These are phyloP conservation scores for Rhodotorula sp. DNA, from an alignment of 1,284 basidiomycete genomes.

Conservation along the genomic window DNA sequence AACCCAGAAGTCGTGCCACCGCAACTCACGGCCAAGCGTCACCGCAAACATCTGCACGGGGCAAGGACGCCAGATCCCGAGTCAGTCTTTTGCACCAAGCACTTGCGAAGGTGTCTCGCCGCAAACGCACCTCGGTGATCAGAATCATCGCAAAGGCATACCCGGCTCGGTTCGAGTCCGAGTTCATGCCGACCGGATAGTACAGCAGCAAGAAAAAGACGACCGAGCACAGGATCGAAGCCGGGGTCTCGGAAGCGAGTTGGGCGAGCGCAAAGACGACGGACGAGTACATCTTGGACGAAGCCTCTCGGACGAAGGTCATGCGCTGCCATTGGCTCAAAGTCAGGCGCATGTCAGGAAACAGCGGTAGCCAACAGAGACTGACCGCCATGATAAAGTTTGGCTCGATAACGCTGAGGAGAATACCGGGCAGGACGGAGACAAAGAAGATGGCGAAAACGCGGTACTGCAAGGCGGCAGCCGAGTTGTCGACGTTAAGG, in stretches of 20 bases:
- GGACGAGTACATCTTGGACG: conserved; percentile 64
- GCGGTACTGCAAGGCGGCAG: conserved; percentile 76
- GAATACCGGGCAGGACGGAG: conserved; percentile 52
- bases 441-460: conserved; percentile 55
- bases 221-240: conserved; percentile 65
- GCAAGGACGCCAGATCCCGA: background rate
- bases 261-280: conserved; percentile 75
- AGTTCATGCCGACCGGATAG: conserved; percentile 62
- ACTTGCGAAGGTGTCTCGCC: too few relatives aligned
- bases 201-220: conserved; percentile 65
- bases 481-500: conserved; percentile 67
- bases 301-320: conserved; percentile 64
- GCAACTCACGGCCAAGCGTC: background rate
- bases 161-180: conserved; percentile 55
- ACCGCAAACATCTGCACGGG: background rate
- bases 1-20: conserved; percentile 63
- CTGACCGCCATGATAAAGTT: conserved; percentile 61
- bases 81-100: too few relatives aligned
- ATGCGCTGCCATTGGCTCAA: conserved; percentile 44
- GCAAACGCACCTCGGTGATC: conserved; percentile 57
- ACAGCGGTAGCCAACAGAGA: too few relatives aligned
- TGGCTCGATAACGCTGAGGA: conserved; percentile 78
- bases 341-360: too few relatives aligned
- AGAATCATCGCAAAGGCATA: conserved; percentile 71
- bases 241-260: conserved; percentile 76